Evolutionary conservation across 164 flowering plant genomes (phyloP), one percentile per base, ranked within the genome.

Genomic region (Protea cynaroides): DNA sequence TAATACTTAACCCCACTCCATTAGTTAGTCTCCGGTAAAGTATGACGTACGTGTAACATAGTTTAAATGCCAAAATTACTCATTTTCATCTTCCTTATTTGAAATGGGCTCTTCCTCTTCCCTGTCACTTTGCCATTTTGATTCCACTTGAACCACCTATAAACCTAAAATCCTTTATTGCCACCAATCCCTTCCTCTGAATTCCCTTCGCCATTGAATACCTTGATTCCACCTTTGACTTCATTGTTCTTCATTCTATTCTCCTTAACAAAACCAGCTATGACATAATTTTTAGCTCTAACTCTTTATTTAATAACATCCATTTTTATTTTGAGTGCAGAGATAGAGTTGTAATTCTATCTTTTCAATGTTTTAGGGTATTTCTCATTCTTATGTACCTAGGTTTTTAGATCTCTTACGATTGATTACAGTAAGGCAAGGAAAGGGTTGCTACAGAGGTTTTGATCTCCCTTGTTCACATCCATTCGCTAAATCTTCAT

Each of bases 191-290:
- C 46, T 62, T 58, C 59, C 52, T 64, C 62, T 3, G 51, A 50
- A 25, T 60, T 61, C 4, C 78, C 70, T 13, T 74, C 85, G 3
- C 76, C 87, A 70, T 72, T 78, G 71, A 84, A 86, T 56, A 83
- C 89, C 71, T 81, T 86, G 67, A 89, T 74, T 11, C 91, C 88
- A 34, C 89, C 91, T 72, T 84, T 86, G 18, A 82, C 86, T 61
- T 84, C 81, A 69, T 85, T 92, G 29, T 65, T 61, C 72, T 83
- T 86, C 86, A 89, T 89, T 67, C 89, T 83, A 57, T 69, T 85
- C 70, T 89, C 96, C 91, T 93, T 87, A 46, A 84, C 87, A 49
- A 93, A 89, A 60, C 89, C 91, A 22, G 88, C 79, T 34, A 74
- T 82, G 8, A 78, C 81, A 15, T 64, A 71, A 53, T 63, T 71